Conservation (phyloP, 2,329 filamentous ascomycete genomes). For the Lizonia empirigonia region DNA sequence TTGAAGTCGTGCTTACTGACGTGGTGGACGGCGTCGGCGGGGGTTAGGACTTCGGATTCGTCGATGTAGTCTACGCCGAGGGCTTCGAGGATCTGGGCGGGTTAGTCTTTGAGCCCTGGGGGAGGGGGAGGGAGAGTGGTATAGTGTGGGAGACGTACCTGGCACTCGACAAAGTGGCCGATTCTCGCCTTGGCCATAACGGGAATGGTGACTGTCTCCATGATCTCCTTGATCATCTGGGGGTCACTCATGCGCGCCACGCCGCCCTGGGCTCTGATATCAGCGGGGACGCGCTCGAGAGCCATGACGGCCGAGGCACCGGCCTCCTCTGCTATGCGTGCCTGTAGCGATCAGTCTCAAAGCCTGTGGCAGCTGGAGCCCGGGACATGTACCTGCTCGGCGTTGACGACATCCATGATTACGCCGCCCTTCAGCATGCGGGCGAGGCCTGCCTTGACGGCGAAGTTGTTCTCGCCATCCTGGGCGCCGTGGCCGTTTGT, state of each 20-base stretch:
- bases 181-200: constrained; percentile 99
- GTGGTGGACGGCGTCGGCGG: constrained; percentile 88
- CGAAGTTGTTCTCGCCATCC: constrained; percentile 67
- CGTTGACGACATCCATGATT: constrained; percentile 98
- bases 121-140: neutral
- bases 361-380: neutral
- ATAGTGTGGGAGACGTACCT: constrained; percentile 54
- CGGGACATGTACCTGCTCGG: constrained; percentile 69
- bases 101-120: neutral
- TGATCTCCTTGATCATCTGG: constrained; percentile 91
- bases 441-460: constrained; percentile 91
- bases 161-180: constrained; percentile 97
- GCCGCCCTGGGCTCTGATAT: constrained; percentile 90
- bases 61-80: constrained; percentile 98
- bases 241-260: constrained; percentile 98
- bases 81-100: constrained; percentile 84
- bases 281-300: constrained; percentile 93
- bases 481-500: constrained; percentile 51
- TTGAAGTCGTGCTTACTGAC: constrained; percentile 85
- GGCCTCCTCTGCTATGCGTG: constrained; percentile 95
- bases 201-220: constrained; percentile 91
- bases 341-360: constrained; percentile 55
- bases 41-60: constrained; percentile 96
- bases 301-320: constrained; percentile 98
- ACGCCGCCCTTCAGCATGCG: constrained; percentile 99